Evolutionary conservation across 2,329 filamentous ascomycete species (phyloP).

Genomic region (Hypomyces rosellus): DNA sequence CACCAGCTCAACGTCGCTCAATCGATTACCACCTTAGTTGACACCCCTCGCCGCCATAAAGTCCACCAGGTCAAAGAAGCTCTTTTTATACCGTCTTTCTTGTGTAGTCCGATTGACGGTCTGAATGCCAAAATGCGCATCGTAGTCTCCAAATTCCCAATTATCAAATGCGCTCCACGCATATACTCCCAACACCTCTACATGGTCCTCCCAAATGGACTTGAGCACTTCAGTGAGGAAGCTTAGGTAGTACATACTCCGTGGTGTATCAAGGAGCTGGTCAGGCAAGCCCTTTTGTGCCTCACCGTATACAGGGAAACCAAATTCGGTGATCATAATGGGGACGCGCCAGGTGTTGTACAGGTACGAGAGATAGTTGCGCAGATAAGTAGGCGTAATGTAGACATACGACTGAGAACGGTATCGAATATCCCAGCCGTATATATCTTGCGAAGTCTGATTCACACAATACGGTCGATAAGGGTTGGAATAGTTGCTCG

Average conservation of each 20-base stretch:
- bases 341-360: constrained; percentile 51
- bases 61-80: constrained; percentile 52
- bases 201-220: constrained; percentile 49
- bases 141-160: constrained; percentile 46
- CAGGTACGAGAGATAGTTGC: constrained; percentile 49
- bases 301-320: constrained; percentile 48
- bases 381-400: constrained; percentile 52
- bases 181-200: constrained; percentile 47
- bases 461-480: constrained; percentile 48
- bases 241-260: constrained; percentile 48
- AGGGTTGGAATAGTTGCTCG: constrained; percentile 36
- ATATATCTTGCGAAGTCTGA: constrained; percentile 37
- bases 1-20: no score
- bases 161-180: constrained; percentile 49
- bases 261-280: constrained; percentile 47
- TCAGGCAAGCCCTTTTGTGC: constrained; percentile 36
- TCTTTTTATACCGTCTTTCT: constrained; percentile 48
- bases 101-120: constrained; percentile 48
- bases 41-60: constrained; percentile 34
- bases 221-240: constrained; percentile 50
- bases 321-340: constrained; percentile 48
- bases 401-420: constrained; percentile 51
- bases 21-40: constrained; percentile 10
- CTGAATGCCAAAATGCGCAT: constrained; percentile 49
- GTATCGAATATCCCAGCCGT: constrained; percentile 55